Base-by-base conservation (phyloP, 176 grass and related monocot genomes). In the Oryza brachyantha region DNA sequence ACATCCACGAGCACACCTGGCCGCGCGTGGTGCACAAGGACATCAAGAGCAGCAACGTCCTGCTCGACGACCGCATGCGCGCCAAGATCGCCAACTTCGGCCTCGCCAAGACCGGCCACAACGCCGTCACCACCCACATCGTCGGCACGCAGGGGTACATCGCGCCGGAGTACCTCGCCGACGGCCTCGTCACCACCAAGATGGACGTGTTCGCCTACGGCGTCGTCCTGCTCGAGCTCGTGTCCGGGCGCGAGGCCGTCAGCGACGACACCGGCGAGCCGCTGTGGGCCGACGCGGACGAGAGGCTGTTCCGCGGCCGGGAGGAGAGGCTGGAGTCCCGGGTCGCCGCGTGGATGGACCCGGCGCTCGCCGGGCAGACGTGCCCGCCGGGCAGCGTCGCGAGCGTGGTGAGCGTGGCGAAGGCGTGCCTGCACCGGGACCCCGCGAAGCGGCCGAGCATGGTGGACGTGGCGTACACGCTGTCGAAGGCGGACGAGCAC, bases 1-100 rank as follows among this genome's bases (percentile, higher is more conserved):
- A 99, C 81, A 99, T 99, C 84, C 96, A 99, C 66, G 92, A 99
- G 90, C 96, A 99, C 90, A 99, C 96, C 41, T 95, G 96, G 96
- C 96, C 96, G 10, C 92, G 96, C 64, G 96, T 99, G 26, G 96
- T 99, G 75, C 96, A 99, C 87, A 99, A 99, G 83, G 96, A 99
- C 90, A 84, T 99, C 86, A 99, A 99, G 83, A 87, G 84, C 82
- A 99, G 92, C 86, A 99, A 99, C 83, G 84, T 99, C 66, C 78
- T 99, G 45, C 88, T 99, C 17, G 96, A 99, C 83, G 84, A 14
- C 40, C 64, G 55, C 64, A 81, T 99, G 65, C 84, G 59, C 77
- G 96, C 92, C 80, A 99, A 99, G 92, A 95, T 99, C 65, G 96
- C 96, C 70, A 99, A 99, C 90, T 99, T 99, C 67, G 96, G 96